Percentiles rank a stretch among this genome's conserved stretches.
Conservation (phyloP, 2,329 filamentous ascomycete species). For the Penicillium sp. region DNA sequence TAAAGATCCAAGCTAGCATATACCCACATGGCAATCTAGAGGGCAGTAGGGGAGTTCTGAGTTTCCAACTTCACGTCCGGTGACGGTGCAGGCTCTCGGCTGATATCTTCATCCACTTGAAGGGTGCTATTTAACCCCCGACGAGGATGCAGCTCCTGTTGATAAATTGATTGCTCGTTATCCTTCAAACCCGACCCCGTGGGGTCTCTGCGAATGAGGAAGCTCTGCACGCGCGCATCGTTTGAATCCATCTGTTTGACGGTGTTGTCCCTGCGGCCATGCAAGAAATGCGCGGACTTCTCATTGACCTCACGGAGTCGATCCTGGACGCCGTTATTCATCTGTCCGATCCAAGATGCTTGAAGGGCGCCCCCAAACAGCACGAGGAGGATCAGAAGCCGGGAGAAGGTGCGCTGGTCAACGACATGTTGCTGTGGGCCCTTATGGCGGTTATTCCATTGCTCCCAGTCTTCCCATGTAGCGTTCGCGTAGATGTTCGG, state of each 20-base stretch:
- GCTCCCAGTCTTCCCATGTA: constrained; percentile 98
- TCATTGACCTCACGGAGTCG: constrained; percentile 66
- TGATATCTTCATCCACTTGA: neutral
- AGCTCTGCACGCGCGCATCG: constrained; percentile 71
- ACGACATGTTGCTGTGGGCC: constrained; percentile 54
- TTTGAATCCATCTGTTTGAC: constrained; percentile 47
- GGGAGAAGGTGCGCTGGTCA: constrained; percentile 75
- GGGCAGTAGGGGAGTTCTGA: neutral
- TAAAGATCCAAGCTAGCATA: neutral
- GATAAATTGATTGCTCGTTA: constrained; percentile 45
- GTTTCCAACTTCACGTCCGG: neutral
- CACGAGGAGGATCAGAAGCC: constrained; percentile 68
- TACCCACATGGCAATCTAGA: neutral
- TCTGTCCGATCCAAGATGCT: constrained; percentile 64
- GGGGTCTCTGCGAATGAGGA: constrained; percentile 71
- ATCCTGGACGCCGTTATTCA: constrained; percentile 63
- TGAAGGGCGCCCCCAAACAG: constrained; percentile 71
- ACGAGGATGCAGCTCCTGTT: constrained; percentile 30
- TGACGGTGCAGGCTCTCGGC: neutral
- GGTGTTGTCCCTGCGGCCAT: constrained; percentile 53
- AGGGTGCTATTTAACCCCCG: neutral
- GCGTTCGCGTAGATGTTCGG: constrained; percentile 66
- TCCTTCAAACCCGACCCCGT: constrained; percentile 47
- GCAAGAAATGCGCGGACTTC: constrained; percentile 58
- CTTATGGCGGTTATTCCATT: constrained; percentile 63